These are phyloP conservation scores for Suillus bovinus DNA, from an alignment of 768 basidiomycete genomes.

Conservation along the genomic window DNA sequence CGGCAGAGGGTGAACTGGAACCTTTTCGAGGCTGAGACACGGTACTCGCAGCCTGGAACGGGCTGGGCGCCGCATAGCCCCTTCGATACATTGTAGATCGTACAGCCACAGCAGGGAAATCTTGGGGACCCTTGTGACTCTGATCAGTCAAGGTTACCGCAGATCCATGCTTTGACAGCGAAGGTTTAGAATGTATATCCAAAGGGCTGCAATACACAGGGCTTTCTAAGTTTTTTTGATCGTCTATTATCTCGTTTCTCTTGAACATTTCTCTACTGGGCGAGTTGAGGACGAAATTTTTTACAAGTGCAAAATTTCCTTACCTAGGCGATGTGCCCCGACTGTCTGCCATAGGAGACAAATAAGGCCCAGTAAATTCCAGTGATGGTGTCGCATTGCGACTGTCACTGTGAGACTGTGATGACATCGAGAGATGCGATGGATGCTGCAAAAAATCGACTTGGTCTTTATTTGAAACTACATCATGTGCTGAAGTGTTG, in stretches of 20 bases:
- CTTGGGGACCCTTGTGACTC: conserved; percentile 33
- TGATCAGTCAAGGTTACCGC: conserved; percentile 34
- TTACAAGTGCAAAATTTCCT: background rate
- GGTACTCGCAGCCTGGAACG: conserved; percentile 30
- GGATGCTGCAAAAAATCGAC: conserved; percentile 40
- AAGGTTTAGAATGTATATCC: conserved; percentile 22
- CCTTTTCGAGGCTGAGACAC: conserved; percentile 27
- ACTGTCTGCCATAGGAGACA: conserved; percentile 11
- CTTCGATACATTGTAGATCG: conserved; percentile 48
- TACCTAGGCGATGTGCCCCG: conserved; percentile 10
- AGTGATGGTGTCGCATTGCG: background rate
- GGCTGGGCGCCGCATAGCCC: conserved; percentile 47
- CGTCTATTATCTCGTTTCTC: background rate
- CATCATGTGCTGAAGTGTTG: conserved; percentile 48
- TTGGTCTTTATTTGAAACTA: conserved; percentile 40
- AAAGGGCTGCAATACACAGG: conserved; percentile 19
- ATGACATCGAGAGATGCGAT: conserved; percentile 61
- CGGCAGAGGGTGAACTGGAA: conserved; percentile 11
- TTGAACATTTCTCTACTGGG: background rate
- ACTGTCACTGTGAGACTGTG: conserved; percentile 42
- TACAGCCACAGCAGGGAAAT: conserved; percentile 24
- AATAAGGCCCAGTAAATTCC: conserved; percentile 3
- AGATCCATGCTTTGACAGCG: conserved; percentile 28
- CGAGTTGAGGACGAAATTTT: background rate
- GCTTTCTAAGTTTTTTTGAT: background rate